These are phyloP conservation scores for Adansonia digitata DNA, from an alignment of 345 rosid genomes.

Conservation along the genomic window DNA sequence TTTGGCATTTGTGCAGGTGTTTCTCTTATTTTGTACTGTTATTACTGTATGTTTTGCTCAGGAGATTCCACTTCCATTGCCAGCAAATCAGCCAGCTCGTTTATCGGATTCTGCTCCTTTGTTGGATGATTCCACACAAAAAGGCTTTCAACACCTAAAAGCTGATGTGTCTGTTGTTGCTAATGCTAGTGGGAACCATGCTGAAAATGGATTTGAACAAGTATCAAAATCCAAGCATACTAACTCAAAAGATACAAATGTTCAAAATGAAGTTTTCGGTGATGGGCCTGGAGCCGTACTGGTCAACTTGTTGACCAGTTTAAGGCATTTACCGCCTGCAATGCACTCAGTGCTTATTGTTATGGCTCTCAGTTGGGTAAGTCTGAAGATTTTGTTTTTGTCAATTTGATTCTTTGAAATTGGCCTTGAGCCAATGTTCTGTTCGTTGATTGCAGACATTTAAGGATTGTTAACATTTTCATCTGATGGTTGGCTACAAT, in stretches of 20 bases:
- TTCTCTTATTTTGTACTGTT: slow-evolving; percentile 70
- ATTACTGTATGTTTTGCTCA: slow-evolving; percentile 85
- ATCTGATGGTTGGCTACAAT: neutral
- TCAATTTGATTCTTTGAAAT: neutral
- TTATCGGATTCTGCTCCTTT: slow-evolving; percentile 79
- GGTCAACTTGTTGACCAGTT: slow-evolving; percentile 87
- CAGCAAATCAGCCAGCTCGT: slow-evolving; percentile 31
- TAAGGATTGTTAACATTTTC: neutral
- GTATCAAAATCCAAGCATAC: slow-evolving; percentile 28
- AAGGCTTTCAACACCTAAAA: slow-evolving; percentile 43
- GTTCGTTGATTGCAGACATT: neutral
- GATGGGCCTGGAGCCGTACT: slow-evolving; percentile 91
- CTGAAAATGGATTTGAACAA: slow-evolving; percentile 33
- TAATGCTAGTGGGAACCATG: slow-evolving; percentile 30
- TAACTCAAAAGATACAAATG: slow-evolving; percentile 32
- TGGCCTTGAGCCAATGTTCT: neutral
- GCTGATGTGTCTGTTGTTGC: slow-evolving; percentile 23
- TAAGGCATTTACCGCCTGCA: slow-evolving; percentile 86
- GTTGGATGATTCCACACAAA: slow-evolving; percentile 48
- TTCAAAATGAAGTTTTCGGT: slow-evolving; percentile 41
- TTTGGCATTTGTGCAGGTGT: slow-evolving; percentile 52
- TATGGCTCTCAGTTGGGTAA: slow-evolving; percentile 97
- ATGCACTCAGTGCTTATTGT: slow-evolving; percentile 91
- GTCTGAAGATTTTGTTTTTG: slow-evolving; percentile 13
- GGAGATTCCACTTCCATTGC: slow-evolving; percentile 61